These are phyloP conservation scores for Brassica rapa DNA, from an alignment of 345 rosid genomes.

Conservation along the genomic window DNA sequence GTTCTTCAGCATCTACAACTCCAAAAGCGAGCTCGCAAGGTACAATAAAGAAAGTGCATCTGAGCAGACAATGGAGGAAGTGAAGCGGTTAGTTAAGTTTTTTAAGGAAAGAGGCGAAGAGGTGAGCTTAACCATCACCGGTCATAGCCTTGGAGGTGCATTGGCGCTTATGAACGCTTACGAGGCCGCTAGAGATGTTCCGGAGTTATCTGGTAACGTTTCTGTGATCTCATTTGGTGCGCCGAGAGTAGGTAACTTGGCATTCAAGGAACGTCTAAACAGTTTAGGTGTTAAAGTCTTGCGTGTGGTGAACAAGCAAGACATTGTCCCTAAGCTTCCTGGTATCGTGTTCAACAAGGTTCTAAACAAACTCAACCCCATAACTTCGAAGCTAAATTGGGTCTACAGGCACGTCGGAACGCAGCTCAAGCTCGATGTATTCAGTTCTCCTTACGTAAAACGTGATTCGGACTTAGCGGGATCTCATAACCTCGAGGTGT, in stretches of 20 bases:
- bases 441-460: conserved; percentile 52
- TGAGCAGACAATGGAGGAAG: conserved; percentile 62
- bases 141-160: conserved; percentile 69
- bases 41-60: conserved; percentile 58
- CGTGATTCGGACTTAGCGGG: conserved; percentile 45
- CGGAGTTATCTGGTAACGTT: conserved; percentile 42
- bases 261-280: conserved; percentile 52
- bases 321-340: conserved; percentile 61
- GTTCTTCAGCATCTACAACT: conserved; percentile 51
- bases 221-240: conserved; percentile 65
- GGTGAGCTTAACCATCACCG: conserved; percentile 59
- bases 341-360: conserved; percentile 55
- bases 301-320: conserved; percentile 57
- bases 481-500: conserved; percentile 57
- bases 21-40: conserved; percentile 56
- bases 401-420: conserved; percentile 67
- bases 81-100: conserved; percentile 38
- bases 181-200: conserved; percentile 50
- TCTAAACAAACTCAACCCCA: conserved; percentile 45
- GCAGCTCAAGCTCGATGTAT: conserved; percentile 52
- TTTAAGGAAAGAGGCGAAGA: conserved; percentile 52
- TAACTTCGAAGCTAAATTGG: conserved; percentile 48
- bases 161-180: conserved; percentile 60
- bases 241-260: conserved; percentile 67
- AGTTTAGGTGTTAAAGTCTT: conserved; percentile 53